Percentiles rank a stretch among this genome's conserved stretches.
Conservation (phyloP, 106 monocot species). For the Gastrodia elata region DNA sequence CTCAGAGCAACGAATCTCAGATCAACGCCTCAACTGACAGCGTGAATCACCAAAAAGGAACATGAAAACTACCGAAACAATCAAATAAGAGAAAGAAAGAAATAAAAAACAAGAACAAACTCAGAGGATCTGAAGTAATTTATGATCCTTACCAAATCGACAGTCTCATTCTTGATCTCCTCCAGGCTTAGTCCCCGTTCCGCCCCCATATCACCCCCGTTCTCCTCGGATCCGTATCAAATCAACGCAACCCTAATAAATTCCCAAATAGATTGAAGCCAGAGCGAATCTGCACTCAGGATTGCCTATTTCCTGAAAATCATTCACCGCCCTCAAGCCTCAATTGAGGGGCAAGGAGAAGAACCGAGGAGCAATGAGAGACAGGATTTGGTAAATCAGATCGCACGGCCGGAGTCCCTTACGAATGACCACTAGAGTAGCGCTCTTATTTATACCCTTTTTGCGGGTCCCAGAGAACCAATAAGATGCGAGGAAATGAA, state of each 20-base stretch:
- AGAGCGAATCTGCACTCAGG: background rate
- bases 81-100: background rate
- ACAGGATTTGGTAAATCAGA: background rate
- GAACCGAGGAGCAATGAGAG: too few relatives aligned
- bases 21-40: background rate
- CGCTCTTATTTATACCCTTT: background rate
- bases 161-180: conserved; percentile 74
- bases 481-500: too few relatives aligned
- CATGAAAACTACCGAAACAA: background rate
- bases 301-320: background rate
- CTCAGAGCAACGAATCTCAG: background rate
- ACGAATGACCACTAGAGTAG: too few relatives aligned
- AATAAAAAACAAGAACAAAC: background rate
- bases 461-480: background rate
- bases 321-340: background rate
- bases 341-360: background rate
- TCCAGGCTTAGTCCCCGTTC: conserved; percentile 37
- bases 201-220: conserved; percentile 10
- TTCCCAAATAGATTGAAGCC: background rate
- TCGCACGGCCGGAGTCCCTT: background rate
- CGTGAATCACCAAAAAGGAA: background rate
- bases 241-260: background rate
- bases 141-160: conserved; percentile 55
- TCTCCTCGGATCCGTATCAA: conserved; percentile 1
- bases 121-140: background rate